Conservation (phyloP, 192 early-diverging fungal genomes). For the Umbelopsis isabellina region DNA sequence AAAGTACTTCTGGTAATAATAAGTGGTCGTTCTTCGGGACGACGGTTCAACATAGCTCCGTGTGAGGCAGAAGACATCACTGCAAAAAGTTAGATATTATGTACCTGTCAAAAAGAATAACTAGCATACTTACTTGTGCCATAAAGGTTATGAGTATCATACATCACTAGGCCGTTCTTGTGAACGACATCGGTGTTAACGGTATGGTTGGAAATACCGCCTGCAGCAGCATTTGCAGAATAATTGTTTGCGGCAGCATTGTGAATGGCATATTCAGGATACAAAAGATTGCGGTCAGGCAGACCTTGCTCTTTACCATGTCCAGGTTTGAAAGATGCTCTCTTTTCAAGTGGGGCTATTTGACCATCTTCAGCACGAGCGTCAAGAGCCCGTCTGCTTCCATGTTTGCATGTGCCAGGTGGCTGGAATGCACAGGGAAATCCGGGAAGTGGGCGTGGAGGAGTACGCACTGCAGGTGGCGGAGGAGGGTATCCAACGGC, state of each 20-base stretch:
- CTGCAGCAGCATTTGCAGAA: conserved; percentile 7
- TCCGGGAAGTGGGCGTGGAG: conserved; percentile 12
- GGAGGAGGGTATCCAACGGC: conserved; percentile 22
- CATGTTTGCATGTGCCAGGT: not conserved
- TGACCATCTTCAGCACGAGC: no score
- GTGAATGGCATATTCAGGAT: conserved; percentile 47
- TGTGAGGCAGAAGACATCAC: conserved; percentile 20
- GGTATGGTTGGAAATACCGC: conserved; percentile 21
- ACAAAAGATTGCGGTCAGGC: conserved; percentile 10
- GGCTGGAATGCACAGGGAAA: conserved; percentile 19
- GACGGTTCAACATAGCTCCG: conserved; percentile 21
- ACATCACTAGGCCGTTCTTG: conserved; percentile 16
- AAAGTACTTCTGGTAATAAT: conserved; percentile 25
- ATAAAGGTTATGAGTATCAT: conserved; percentile 21
- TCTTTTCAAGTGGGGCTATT: no score
- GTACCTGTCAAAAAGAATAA: not conserved
- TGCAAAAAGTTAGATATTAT: not conserved
- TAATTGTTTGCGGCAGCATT: conserved; percentile 17
- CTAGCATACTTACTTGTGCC: conserved; percentile 13
- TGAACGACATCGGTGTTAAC: conserved; percentile 23
- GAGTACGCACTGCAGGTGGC: conserved; percentile 12
- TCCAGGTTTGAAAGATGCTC: no score
- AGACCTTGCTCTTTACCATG: not conserved
- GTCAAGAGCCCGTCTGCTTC: no score
- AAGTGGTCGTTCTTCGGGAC: conserved; percentile 6